These are phyloP conservation scores for Wickerhamomyces sp. DNA, from an alignment of 1,139 yeast genomes.

Conservation along the genomic window DNA sequence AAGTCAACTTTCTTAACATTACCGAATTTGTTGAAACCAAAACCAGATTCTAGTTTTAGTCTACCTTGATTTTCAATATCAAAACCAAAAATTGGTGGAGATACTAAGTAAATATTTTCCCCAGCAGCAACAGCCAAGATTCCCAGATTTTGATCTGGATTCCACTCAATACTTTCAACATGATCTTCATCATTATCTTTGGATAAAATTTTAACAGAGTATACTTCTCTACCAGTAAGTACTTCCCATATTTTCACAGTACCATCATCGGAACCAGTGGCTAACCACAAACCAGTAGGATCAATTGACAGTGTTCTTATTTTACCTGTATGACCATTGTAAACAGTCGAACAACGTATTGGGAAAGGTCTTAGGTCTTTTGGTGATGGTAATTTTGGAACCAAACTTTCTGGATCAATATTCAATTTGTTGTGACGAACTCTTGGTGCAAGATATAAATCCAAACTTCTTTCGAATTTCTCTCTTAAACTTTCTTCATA, in stretches of 20 bases:
- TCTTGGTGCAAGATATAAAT: slow-evolving; percentile 93
- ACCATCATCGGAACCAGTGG: slow-evolving; percentile 98
- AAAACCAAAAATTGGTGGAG: slow-evolving; percentile 89
- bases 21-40: slow-evolving; percentile 83
- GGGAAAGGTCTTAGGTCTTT: slow-evolving; percentile 98
- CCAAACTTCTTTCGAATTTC: slow-evolving; percentile 89
- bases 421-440: slow-evolving; percentile 86
- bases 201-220: slow-evolving; percentile 44
- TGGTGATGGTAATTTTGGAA: slow-evolving; percentile 96
- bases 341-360: slow-evolving; percentile 78
- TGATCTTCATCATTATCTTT: slow-evolving; percentile 55
- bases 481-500: slow-evolving; percentile 83
- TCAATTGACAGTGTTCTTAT: slow-evolving; percentile 81
- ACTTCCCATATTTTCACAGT: slow-evolving; percentile 95
- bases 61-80: slow-evolving; percentile 81
- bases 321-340: slow-evolving; percentile 77
- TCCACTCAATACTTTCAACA: slow-evolving; percentile 85
- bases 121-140: slow-evolving; percentile 83
- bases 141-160: slow-evolving; percentile 70
- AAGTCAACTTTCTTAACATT: slow-evolving; percentile 42
- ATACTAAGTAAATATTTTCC: slow-evolving; percentile 68
- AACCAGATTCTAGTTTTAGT: slow-evolving; percentile 80
- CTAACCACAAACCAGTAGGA: slow-evolving; percentile 90
- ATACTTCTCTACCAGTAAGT: slow-evolving; percentile 90
- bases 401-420: slow-evolving; percentile 92